Percentiles rank a stretch among this genome's conserved stretches.
phyloP scores from a whole-genome alignment of 1,139 yeast genomes.

The Yamadazyma dendronema region DNA sequence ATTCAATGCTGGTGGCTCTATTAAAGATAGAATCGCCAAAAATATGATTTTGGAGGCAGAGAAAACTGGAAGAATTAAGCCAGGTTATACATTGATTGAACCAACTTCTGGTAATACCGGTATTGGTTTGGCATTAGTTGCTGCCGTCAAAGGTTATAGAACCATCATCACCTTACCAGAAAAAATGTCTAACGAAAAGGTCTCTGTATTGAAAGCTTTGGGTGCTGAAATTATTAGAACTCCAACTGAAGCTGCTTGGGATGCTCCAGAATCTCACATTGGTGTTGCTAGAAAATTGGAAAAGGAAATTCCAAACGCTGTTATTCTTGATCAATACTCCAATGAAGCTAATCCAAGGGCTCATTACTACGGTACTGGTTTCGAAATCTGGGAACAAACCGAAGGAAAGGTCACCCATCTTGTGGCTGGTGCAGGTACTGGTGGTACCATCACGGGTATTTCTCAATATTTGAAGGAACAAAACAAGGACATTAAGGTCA shows the following conservation, averaged over 20 bases:
- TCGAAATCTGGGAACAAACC: slow-evolving; percentile 82
- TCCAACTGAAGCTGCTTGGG: slow-evolving; percentile 94
- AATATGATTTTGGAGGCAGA: slow-evolving; percentile 85
- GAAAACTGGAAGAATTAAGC: slow-evolving; percentile 72
- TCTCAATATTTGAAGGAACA: slow-evolving; percentile 74
- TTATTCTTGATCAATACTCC: slow-evolving; percentile 80
- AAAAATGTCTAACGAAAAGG: slow-evolving; percentile 91
- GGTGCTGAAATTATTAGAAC: slow-evolving; percentile 93
- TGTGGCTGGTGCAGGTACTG: slow-evolving; percentile 92
- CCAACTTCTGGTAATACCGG: slow-evolving; percentile 92
- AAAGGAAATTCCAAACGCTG: slow-evolving; percentile 82
- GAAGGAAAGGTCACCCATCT: slow-evolving; percentile 70
- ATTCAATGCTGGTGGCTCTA: slow-evolving; percentile 71
- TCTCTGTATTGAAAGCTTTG: slow-evolving; percentile 80
- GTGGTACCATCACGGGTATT: slow-evolving; percentile 80
- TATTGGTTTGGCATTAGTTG: slow-evolving; percentile 83
- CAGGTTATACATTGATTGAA: slow-evolving; percentile 83
- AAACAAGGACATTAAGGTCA: slow-evolving; percentile 57
- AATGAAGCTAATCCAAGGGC: slow-evolving; percentile 81
- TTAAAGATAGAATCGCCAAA: slow-evolving; percentile 63
- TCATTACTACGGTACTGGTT: slow-evolving; percentile 83
- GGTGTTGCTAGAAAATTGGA: slow-evolving; percentile 84
- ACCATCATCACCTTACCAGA: slow-evolving; percentile 88
- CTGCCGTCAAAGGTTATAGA: slow-evolving; percentile 85
- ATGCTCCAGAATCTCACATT: slow-evolving; percentile 86